phyloP scores from a whole-genome alignment of 495 filamentous ascomycete genomes.

The Oidiodendron maius region DNA sequence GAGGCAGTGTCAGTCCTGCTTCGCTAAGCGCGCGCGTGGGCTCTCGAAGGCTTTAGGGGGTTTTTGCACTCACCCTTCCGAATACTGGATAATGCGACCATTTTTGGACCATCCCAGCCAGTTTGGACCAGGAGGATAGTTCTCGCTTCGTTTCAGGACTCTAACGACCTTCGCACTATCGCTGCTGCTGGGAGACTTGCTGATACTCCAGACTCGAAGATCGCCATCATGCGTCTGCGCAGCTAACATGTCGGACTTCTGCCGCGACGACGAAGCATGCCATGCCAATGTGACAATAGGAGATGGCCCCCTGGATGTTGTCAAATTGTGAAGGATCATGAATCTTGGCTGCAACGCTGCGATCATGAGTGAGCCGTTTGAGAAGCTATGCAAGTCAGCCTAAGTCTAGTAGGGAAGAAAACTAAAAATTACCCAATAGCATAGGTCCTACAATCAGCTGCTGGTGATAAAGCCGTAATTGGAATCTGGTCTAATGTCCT shows the following conservation, averaged over 20 bases:
- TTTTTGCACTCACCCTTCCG: slow-evolving; percentile 67
- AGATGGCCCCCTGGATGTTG: slow-evolving; percentile 73
- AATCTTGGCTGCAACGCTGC: slow-evolving; percentile 86
- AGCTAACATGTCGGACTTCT: slow-evolving; percentile 97
- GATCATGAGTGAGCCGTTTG: slow-evolving; percentile 91
- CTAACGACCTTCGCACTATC: slow-evolving; percentile 80
- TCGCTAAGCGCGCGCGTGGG: slow-evolving; percentile 34
- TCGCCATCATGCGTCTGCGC: slow-evolving; percentile 90
- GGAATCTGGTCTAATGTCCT: slow-evolving; percentile 88
- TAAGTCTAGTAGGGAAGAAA: slow-evolving; percentile 1
- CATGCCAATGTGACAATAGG: slow-evolving; percentile 87
- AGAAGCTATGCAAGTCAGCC: slow-evolving; percentile 58
- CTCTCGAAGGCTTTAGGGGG: slow-evolving; percentile 5
- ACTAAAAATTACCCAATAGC: slow-evolving; percentile 73
- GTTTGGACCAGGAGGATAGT: slow-evolving; percentile 69
- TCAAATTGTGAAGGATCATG: slow-evolving; percentile 89
- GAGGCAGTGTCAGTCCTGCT: slow-evolving; percentile 23
- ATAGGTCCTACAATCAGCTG: slow-evolving; percentile 91
- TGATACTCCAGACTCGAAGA: slow-evolving; percentile 92
- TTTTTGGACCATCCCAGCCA: slow-evolving; percentile 99
- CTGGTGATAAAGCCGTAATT: slow-evolving; percentile 84
- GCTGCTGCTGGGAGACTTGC: slow-evolving; percentile 71
- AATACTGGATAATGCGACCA: slow-evolving; percentile 87
- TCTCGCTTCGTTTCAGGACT: slow-evolving; percentile 74
- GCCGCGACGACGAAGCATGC: slow-evolving; percentile 94